Evolutionary conservation across 331 rosid species (phyloP), one percentile per base, ranked within the genome.

Genomic region (Rhamnella rubrinervis): DNA sequence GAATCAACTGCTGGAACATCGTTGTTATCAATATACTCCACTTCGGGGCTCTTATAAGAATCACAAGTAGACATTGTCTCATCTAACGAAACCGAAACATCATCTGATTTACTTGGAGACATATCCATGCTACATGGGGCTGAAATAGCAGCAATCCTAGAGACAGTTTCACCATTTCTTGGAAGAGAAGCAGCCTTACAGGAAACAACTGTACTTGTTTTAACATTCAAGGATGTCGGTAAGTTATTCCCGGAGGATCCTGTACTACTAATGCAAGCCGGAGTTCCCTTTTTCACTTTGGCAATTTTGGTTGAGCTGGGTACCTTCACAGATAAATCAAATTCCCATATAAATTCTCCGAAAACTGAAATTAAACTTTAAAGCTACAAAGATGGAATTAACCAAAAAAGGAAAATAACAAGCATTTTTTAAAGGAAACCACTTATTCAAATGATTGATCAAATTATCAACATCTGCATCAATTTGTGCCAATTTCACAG

Each of bases 61-160:
- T 91, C 95, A 71, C 92, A 93, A n/a, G 84, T 81, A 37, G 98
- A 93, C 96, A 90, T 85, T 2, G 88, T 73, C 81, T 88, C 98
- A 37, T 88, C 98, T 86, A 90, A 46, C 4, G 97, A 93, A 50
- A 87, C 92, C 1, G 98, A 90, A 75, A 64, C 70, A 11, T 72
- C 87, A 75, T 91, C 98, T 7, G 97, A 93, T 87, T 91, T 91
- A 73, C 77, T 68, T 2, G 98, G 95, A 26, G 98, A 91, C 68
- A 85, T 60, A 65, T 87, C 92, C 96, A 82, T 71, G 59, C 73
- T 68, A 79, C 72, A 59, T 14, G 88, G 84, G 46, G 75, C 78
- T 7, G 78, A 49, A 44, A 68, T 40, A 6, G 75, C 66, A 35
- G 58, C 78, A 15, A 59, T 64, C 39, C 71, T 40, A 28, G 86